Evolutionary conservation across 306 rosid genomes (phyloP).

Genomic region (Glycine soja): DNA sequence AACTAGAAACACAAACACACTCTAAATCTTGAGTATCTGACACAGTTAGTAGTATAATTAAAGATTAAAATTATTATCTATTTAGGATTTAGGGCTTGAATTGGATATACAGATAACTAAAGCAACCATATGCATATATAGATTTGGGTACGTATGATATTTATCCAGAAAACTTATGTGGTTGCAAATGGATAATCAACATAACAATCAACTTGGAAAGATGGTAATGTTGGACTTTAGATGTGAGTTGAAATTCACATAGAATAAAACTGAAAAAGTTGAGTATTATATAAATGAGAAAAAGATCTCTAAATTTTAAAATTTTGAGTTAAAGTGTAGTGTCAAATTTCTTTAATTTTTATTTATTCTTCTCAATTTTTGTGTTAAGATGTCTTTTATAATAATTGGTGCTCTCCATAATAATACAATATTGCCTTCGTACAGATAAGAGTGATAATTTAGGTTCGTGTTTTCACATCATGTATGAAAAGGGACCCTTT

Average conservation of each 20-base stretch:
- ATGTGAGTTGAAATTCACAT: no score
- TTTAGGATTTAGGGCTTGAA: not conserved
- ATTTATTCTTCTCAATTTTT: no score
- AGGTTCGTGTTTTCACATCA: constrained; percentile 52
- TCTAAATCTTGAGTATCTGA: no score
- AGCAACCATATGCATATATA: not conserved
- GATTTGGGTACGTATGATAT: no score
- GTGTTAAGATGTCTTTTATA: constrained; percentile 40
- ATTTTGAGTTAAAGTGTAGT: no score
- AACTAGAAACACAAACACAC: no score
- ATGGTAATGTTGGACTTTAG: no score
- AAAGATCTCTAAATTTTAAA: no score
- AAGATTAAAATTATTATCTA: not conserved
- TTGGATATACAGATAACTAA: not conserved
- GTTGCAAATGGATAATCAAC: not conserved
- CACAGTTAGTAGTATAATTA: not conserved
- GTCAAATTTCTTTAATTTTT: no score
- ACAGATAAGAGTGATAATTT: constrained; percentile 44
- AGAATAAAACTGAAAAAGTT: no score
- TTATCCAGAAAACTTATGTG: not conserved
- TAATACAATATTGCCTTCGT: constrained; percentile 39
- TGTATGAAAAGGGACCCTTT: constrained; percentile 45
- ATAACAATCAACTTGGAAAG: constrained; percentile 6
- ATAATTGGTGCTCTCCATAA: constrained; percentile 49
- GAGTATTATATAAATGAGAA: no score